These are phyloP conservation scores for Inonotus hispidus DNA, from an alignment of 1,284 basidiomycete genomes.

Conservation along the genomic window DNA sequence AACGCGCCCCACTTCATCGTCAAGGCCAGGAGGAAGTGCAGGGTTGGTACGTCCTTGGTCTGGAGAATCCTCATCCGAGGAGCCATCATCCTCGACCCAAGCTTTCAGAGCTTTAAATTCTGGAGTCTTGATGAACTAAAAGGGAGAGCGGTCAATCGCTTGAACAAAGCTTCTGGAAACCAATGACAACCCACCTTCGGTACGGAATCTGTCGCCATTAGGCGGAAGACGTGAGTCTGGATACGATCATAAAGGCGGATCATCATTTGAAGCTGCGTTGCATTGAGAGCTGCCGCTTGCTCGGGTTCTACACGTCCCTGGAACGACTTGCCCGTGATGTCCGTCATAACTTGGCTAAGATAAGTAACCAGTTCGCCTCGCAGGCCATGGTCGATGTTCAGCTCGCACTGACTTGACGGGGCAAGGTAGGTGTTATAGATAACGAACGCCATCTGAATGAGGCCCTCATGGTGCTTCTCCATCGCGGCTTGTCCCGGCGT, in stretches of 20 bases:
- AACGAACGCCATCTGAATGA: constrained; percentile 91
- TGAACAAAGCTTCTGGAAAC: neutral
- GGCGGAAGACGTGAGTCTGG: constrained; percentile 91
- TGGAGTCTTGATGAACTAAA: constrained; percentile 78
- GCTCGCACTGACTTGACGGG: constrained; percentile 89
- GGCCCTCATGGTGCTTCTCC: constrained; percentile 94
- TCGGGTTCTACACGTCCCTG: constrained; percentile 76
- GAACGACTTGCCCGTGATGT: constrained; percentile 68
- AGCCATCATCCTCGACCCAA: constrained; percentile 67
- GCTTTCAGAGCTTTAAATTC: constrained; percentile 71
- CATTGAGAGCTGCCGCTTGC: constrained; percentile 76
- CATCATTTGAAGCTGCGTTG: constrained; percentile 92
- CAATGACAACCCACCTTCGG: constrained; percentile 64
- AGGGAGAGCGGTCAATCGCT: constrained; percentile 12
- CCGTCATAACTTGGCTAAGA: constrained; percentile 81
- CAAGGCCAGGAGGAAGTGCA: constrained; percentile 62
- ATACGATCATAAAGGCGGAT: constrained; percentile 94
- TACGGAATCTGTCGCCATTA: constrained; percentile 98
- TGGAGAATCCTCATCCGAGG: constrained; percentile 56
- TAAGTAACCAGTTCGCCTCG: constrained; percentile 93
- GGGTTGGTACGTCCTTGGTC: constrained; percentile 45
- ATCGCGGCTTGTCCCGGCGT: constrained; percentile 83
- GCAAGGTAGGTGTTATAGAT: constrained; percentile 96
- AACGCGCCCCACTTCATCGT: constrained; percentile 64
- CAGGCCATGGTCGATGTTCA: constrained; percentile 97